Percentiles rank a stretch among this genome's conserved stretches.
Evolutionary conservation across 192 early-diverging fungal genomes (phyloP).

Genomic region (Entomortierella lignicola): DNA sequence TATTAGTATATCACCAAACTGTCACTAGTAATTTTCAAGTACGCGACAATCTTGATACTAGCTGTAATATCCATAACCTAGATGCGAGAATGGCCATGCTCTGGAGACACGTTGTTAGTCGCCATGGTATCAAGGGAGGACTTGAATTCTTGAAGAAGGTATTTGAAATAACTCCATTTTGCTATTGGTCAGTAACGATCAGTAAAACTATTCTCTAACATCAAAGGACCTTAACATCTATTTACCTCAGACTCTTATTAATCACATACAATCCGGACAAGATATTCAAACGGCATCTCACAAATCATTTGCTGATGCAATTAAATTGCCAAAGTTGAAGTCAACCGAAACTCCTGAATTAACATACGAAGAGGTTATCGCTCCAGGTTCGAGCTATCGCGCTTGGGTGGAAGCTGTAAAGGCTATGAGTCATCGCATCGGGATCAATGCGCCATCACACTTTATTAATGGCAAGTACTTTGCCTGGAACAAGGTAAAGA

Average conservation of each 20-base stretch:
- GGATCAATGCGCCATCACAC: constrained; percentile 37
- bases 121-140: constrained; percentile 42
- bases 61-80: not conserved
- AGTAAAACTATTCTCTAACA: too few relatives aligned
- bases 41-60: not conserved
- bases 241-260: constrained; percentile 10
- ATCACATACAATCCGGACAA: constrained; percentile 18
- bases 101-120: constrained; percentile 35
- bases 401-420: constrained; percentile 26
- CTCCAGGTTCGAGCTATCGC: constrained; percentile 14
- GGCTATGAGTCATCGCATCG: constrained; percentile 19
- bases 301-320: constrained; percentile 12
- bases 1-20: not conserved
- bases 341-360: constrained; percentile 25
- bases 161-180: too few relatives aligned
- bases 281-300: constrained; percentile 13
- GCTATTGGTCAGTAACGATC: too few relatives aligned
- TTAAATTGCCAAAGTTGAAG: constrained; percentile 29
- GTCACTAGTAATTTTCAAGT: not conserved
- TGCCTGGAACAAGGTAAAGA: constrained; percentile 64
- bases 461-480: constrained; percentile 88
- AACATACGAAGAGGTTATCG: constrained; percentile 37
- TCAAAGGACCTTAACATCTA: not conserved
- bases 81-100: constrained; percentile 41
- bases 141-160: constrained; percentile 39